phyloP scores from a whole-genome alignment of 441 rosid species.

The Gossypium davidsonii region DNA sequence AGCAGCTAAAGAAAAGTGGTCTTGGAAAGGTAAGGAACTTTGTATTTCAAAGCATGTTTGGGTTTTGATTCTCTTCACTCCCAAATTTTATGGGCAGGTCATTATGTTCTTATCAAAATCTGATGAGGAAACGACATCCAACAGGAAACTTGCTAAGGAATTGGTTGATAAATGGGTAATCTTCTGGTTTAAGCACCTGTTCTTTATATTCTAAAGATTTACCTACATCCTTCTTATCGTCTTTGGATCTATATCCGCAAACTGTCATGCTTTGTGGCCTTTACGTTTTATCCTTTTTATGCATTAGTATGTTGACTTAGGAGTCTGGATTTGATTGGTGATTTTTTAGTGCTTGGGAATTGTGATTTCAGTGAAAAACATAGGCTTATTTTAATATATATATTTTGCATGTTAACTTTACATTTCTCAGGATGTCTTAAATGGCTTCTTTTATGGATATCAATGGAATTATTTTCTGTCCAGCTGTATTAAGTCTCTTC shows the following conservation, averaged over 20 bases:
- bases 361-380: not conserved
- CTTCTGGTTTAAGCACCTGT: not conserved
- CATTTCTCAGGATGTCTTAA: not conserved
- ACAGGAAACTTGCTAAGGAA: conserved; percentile 91
- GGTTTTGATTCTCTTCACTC: conserved; percentile 3
- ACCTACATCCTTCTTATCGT: not conserved
- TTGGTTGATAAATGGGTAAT: conserved; percentile 98
- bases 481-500: not conserved
- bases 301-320: not conserved
- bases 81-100: conserved; percentile 44
- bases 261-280: not conserved
- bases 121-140: conserved; percentile 91
- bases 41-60: not conserved
- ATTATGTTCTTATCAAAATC: conserved; percentile 96
- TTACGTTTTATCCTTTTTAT: not conserved
- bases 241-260: not conserved
- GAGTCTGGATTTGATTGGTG: not conserved
- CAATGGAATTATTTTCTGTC: not conserved
- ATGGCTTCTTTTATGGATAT: not conserved
- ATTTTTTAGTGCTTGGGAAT: conserved; percentile 8
- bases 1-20: conserved; percentile 91
- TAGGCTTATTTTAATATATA: not conserved
- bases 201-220: not conserved
- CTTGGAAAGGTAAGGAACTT: conserved; percentile 79
- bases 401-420: not conserved